Base-by-base conservation (phyloP, 495 filamentous ascomycete genomes). In the Geopyxis carbonaria region DNA sequence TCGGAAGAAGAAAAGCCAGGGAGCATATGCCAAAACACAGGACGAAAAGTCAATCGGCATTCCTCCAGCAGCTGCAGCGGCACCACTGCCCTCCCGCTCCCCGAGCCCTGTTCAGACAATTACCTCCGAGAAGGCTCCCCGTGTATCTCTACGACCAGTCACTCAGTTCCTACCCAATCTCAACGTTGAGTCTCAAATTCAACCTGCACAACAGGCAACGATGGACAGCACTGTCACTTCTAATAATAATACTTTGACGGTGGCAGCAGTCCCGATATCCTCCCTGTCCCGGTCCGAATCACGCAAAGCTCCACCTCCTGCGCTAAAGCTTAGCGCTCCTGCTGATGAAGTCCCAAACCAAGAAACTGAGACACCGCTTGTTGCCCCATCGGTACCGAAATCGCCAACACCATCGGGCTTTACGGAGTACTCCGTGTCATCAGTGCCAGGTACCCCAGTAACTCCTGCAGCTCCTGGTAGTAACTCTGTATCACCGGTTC, bases 141-240 rank as follows among this genome's bases (percentile, higher is more conserved):
- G 75, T 38, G 66, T 95, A 30, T 91, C 84, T 48, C 67, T 93
- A 34, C 77, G 83, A 25, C 89, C 86, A 0, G 70, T 92, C 22
- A 87, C 84, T 39, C 75, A 92, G 50, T 91, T 95, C 57, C 66
- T 78, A 9, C 85, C 85, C 6, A 76, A 71, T 43, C 63, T 84
- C 28, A 58, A 45, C 34, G 35, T 39, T 6, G 19, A 30, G 18
- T 39, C 50, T 24, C 60, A 51, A 55, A 61, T 38, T 66, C n/a
- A n/a, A n/a, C 66, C 61, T 60, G 66, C 62, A 22, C 32, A n/a
- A 18, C 14, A 10, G 13, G n/a, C n/a, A n/a, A n/a, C n/a, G n/a
- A n/a, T n/a, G n/a, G n/a, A n/a, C 64, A 40, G 13, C 27, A 31
- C 37, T 13, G 23, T n/a, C n/a, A n/a, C n/a, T n/a, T n/a, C n/a